A percentile compares a stretch with the other conserved stretches of the same genome.
Conservation (phyloP, 2,329 filamentous ascomycete species). For the Penicillium griseofulvum region DNA sequence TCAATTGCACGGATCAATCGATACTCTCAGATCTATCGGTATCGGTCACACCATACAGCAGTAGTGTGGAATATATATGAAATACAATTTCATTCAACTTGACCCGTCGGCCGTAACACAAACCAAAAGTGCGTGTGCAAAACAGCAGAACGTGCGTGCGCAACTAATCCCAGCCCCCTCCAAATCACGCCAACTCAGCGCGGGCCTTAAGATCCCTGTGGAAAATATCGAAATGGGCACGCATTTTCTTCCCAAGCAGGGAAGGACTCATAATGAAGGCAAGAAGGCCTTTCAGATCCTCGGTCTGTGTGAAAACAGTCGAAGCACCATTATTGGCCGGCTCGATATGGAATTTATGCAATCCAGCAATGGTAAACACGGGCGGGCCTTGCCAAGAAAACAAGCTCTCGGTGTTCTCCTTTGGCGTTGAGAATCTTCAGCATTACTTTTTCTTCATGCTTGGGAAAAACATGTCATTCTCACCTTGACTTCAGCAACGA, state of each 20-base stretch:
- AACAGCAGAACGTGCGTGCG: background rate
- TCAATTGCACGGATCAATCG: background rate
- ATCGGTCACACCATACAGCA: background rate
- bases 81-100: background rate
- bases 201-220: slow-evolving; percentile 25
- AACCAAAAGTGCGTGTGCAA: background rate
- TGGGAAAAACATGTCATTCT: background rate
- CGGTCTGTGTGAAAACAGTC: slow-evolving; percentile 26
- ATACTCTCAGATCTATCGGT: background rate
- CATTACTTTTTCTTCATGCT: background rate
- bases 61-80: background rate
- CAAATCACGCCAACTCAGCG: slow-evolving; percentile 14
- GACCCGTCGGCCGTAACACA: too few relatives aligned
- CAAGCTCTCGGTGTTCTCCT: slow-evolving; percentile 25
- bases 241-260: slow-evolving; percentile 23
- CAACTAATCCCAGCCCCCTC: background rate
- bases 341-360: slow-evolving; percentile 26
- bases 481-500: slow-evolving; percentile 20
- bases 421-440: background rate
- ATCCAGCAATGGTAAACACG: slow-evolving; percentile 25
- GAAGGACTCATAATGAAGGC: slow-evolving; percentile 24
- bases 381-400: slow-evolving; percentile 31
- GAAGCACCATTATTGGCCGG: slow-evolving; percentile 21
- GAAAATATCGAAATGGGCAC: slow-evolving; percentile 20
- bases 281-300: slow-evolving; percentile 22